Conservation (phyloP, 495 filamentous ascomycete genomes). For the Penicillium waksmanii region DNA sequence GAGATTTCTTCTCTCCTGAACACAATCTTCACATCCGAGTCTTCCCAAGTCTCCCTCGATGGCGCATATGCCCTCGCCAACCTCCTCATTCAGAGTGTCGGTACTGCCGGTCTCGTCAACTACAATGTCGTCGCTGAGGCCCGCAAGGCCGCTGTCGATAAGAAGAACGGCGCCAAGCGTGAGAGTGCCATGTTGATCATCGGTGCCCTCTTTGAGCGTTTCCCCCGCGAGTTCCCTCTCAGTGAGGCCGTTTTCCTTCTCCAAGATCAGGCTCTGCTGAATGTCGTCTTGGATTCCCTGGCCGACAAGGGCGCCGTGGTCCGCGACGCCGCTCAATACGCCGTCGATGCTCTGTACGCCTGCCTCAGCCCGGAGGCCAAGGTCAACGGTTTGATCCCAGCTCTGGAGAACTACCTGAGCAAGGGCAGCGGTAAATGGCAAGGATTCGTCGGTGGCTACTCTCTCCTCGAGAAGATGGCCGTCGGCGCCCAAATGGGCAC, state of each 20-base stretch:
- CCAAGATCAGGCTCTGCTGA: slow-evolving; percentile 74
- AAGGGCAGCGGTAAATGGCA: slow-evolving; percentile 93
- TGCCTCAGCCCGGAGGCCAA: slow-evolving; percentile 79
- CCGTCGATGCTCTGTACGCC: slow-evolving; percentile 83
- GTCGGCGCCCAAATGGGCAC: slow-evolving; percentile 86
- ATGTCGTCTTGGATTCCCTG: slow-evolving; percentile 77
- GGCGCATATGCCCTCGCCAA: slow-evolving; percentile 82
- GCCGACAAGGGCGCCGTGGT: slow-evolving; percentile 90
- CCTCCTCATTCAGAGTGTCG: slow-evolving; percentile 75
- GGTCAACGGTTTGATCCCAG: slow-evolving; percentile 76
- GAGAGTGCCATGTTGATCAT: slow-evolving; percentile 96
- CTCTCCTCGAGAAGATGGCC: slow-evolving; percentile 86
- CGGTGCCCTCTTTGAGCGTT: slow-evolving; percentile 88
- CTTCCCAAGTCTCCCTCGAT: slow-evolving; percentile 85
- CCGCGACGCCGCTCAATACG: slow-evolving; percentile 90
- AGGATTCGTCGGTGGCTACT: slow-evolving; percentile 82
- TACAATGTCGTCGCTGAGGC: slow-evolving; percentile 73
- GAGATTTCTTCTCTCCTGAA: slow-evolving; percentile 75
- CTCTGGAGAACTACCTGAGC: slow-evolving; percentile 70
- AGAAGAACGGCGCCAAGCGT: slow-evolving; percentile 84
- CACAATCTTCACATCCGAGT: slow-evolving; percentile 76
- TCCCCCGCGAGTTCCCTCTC: slow-evolving; percentile 74
- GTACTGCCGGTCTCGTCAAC: slow-evolving; percentile 69
- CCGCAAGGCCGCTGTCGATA: slow-evolving; percentile 88
- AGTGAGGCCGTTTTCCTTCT: slow-evolving; percentile 81